Conservation (phyloP, 2,329 filamentous ascomycete genomes). For the Colletotrichum abscissum region DNA sequence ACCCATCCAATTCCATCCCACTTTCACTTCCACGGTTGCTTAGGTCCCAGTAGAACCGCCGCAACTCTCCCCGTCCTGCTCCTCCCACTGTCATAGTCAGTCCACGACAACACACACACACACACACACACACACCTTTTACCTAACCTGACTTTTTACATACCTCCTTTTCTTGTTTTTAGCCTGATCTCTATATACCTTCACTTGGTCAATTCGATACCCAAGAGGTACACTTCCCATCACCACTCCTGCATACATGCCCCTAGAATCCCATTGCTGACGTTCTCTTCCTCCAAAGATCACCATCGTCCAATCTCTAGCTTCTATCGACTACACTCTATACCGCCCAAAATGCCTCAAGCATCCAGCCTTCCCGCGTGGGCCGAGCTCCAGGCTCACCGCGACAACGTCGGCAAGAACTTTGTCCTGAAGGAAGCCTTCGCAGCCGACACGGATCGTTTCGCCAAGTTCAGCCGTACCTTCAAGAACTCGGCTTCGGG, state of each 20-base stretch:
- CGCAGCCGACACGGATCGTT: conserved; percentile 86
- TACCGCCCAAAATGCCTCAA: conserved; percentile 75
- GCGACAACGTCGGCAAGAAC: conserved; percentile 85
- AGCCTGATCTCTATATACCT: background rate
- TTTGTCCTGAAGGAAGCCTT: conserved; percentile 96
- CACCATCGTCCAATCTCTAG: background rate
- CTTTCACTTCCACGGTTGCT: background rate
- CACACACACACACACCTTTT: background rate
- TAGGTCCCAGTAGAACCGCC: background rate
- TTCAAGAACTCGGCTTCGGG: conserved; percentile 82
- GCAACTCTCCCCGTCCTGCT: background rate
- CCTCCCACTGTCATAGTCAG: conserved; percentile 15
- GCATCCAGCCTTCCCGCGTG: conserved; percentile 88
- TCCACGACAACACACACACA: conserved; percentile 13
- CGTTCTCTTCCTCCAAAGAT: background rate
- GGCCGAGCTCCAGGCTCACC: conserved; percentile 91
- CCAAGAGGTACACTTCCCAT: background rate
- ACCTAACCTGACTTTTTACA: background rate
- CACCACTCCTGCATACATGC: background rate
- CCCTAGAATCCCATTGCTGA: background rate
- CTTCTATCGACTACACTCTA: background rate
- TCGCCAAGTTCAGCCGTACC: conserved; percentile 88
- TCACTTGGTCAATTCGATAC: background rate
- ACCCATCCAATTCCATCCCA: conserved; percentile 3
- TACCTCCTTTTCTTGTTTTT: background rate